Evolutionary conservation across 331 rosid genomes (phyloP), one percentile per base, ranked within the genome.

Genomic region (Malus hybrid): DNA sequence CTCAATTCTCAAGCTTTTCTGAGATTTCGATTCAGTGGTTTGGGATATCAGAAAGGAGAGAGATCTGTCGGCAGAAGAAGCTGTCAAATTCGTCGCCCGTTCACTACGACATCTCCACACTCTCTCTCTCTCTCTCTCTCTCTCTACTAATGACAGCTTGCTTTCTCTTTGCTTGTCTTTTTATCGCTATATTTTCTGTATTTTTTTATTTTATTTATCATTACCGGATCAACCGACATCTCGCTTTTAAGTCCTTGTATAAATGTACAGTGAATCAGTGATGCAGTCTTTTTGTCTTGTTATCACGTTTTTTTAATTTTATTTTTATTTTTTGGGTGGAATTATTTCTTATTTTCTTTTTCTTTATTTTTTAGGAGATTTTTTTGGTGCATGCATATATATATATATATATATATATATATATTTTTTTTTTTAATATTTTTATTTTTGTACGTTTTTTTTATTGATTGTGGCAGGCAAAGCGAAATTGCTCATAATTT

Each of bases 91-190:
- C 87, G 83, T 87, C 84, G 83, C 95, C 84, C 88, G 9, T 62
- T 89, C 81, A 81, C 84, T 77, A 89, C 89, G 91, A 87, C 91
- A 90, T 82, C 78, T 74, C 76, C 69, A 34, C 63, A 67, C 81
- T 69, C 70, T 77, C 70, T 75, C 34, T 33, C 34, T 33, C 32
- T 29, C 34, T 32, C 32, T 29, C 32, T 29, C 32, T 33, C 36
- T 7, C 39, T 34, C 77, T 57, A 54, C 79, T 79, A 64, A 10
- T 19, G 61, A 69, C 90, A 86, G 85, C 86, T 67, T 77, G 84
- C 84, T 52, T 27, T 76, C 20, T 29, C n/a, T 67, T 52, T 48
- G 61, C 63, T 59, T 75, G 57, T 86, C 79, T 20, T 71, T 82
- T 75, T 83, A 80, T 76, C 55, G 2, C 73, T 44, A 31, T 59